These are phyloP conservation scores for Populus euphratica DNA, from an alignment of 345 rosid species.

Conservation along the genomic window DNA sequence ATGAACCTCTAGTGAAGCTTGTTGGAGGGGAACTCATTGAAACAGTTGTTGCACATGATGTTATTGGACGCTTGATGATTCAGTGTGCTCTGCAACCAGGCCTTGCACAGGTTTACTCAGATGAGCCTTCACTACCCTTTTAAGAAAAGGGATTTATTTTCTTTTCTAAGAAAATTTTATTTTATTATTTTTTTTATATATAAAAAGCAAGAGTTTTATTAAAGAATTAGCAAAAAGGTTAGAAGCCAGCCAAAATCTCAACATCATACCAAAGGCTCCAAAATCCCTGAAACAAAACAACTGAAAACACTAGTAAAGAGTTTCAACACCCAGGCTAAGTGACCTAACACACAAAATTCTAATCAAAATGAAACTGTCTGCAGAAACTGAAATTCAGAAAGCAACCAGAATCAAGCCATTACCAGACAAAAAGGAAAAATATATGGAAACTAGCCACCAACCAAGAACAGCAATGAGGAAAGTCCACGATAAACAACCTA, in stretches of 20 bases:
- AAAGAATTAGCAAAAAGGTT: not conserved
- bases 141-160: not conserved
- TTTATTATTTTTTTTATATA: not conserved
- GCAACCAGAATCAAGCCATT: not conserved
- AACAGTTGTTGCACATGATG: slow-evolving; percentile 96
- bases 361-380: not conserved
- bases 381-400: not conserved
- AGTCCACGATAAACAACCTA: no score
- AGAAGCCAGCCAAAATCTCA: not conserved
- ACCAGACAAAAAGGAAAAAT: not conserved
- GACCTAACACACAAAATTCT: not conserved
- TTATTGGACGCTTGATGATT: slow-evolving; percentile 93
- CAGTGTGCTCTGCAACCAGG: slow-evolving; percentile 94
- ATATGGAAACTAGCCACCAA: not conserved
- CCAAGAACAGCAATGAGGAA: not conserved
- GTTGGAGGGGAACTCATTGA: slow-evolving; percentile 90
- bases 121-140: slow-evolving; percentile 5
- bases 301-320: not conserved
- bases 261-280: not conserved
- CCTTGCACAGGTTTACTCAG: slow-evolving; percentile 66
- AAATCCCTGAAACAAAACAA: not conserved
- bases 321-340: not conserved
- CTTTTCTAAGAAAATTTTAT: not conserved
- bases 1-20: slow-evolving; percentile 90
- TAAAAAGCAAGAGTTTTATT: not conserved